phyloP scores from a whole-genome alignment of 2,329 filamentous ascomycete species.

The Epichloe coenophiala region DNA sequence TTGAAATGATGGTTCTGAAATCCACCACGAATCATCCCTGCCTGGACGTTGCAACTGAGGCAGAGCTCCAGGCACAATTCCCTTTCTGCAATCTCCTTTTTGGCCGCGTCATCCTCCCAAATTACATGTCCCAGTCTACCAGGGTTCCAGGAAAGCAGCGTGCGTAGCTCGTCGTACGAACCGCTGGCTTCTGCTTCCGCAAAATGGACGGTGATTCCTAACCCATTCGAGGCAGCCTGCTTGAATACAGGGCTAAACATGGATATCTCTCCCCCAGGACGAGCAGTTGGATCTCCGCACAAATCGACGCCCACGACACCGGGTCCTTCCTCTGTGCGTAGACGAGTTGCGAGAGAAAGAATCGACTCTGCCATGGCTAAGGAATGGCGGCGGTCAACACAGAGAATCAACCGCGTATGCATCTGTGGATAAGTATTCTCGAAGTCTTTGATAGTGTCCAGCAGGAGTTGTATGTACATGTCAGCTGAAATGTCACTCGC shows the following conservation, averaged over 20 bases:
- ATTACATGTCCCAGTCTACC: conserved; percentile 68
- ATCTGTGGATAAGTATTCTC: conserved; percentile 30
- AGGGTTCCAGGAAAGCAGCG: conserved; percentile 52
- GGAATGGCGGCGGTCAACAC: conserved; percentile 55
- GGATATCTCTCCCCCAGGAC: conserved; percentile 42
- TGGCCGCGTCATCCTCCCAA: conserved; percentile 50
- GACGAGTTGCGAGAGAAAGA: conserved; percentile 45
- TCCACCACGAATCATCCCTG: conserved; percentile 55
- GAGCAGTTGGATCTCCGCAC: conserved; percentile 54
- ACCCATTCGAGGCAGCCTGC: conserved; percentile 36
- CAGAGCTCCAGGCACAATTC: conserved; percentile 61
- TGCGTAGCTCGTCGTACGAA: conserved; percentile 44
- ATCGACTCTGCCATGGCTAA: conserved; percentile 46
- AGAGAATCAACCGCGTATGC: conserved; percentile 55
- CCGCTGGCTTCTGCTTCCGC: conserved; percentile 51
- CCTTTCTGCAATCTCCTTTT: conserved; percentile 34
- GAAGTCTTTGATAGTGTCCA: conserved; percentile 46
- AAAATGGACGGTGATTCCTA: conserved; percentile 65
- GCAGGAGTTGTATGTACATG: conserved; percentile 52
- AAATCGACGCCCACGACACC: conserved; percentile 65
- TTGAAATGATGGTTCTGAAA: conserved; percentile 65
- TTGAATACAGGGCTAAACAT: conserved; percentile 46
- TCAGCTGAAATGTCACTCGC: conserved; percentile 45
- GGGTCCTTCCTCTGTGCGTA: conserved; percentile 24
- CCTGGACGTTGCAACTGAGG: conserved; percentile 68